Evolutionary conservation across 257 asterid species (phyloP).

Genomic region (Henckelia pumila): DNA sequence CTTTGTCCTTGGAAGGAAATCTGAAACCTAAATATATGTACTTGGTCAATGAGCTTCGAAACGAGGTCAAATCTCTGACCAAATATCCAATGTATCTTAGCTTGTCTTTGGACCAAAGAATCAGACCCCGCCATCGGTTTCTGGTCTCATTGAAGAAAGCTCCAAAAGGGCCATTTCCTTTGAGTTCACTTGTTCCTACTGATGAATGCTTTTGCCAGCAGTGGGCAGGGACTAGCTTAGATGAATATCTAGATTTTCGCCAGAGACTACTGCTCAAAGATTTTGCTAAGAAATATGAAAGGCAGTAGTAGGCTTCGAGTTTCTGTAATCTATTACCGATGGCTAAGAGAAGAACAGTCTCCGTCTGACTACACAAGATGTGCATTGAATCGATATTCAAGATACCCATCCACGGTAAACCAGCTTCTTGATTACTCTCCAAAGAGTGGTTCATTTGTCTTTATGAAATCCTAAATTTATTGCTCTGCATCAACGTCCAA

Average conservation of each 20-base stretch:
- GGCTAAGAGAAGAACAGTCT: constrained; percentile 11
- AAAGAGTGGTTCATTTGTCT: constrained; percentile 4
- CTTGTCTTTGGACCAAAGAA: constrained; percentile 90
- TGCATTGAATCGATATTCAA: constrained; percentile 1
- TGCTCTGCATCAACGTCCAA: constrained; percentile 18
- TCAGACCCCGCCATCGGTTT: constrained; percentile 89
- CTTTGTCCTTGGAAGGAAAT: constrained; percentile 81
- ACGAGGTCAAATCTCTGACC: constrained; percentile 78
- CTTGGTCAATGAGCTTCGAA: constrained; percentile 80
- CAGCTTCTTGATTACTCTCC: constrained; percentile 18
- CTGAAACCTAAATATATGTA: constrained; percentile 90
- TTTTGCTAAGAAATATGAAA: constrained; percentile 75
- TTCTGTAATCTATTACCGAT: constrained; percentile 11
- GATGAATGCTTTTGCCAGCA: constrained; percentile 91
- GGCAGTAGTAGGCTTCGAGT: constrained; percentile 33
- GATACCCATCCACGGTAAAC: constrained; percentile 27
- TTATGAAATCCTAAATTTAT: constrained; percentile 10
- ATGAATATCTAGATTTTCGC: constrained; percentile 79
- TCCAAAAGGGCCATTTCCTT: constrained; percentile 92
- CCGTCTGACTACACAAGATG: constrained; percentile 11
- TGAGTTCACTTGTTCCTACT: constrained; percentile 84
- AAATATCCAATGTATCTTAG: constrained; percentile 88
- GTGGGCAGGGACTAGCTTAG: constrained; percentile 94
- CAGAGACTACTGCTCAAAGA: constrained; percentile 79
- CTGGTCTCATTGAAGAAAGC: constrained; percentile 85